These are phyloP conservation scores for Beta vulgaris DNA, from an alignment of 148 eudicot species.

Conservation along the genomic window DNA sequence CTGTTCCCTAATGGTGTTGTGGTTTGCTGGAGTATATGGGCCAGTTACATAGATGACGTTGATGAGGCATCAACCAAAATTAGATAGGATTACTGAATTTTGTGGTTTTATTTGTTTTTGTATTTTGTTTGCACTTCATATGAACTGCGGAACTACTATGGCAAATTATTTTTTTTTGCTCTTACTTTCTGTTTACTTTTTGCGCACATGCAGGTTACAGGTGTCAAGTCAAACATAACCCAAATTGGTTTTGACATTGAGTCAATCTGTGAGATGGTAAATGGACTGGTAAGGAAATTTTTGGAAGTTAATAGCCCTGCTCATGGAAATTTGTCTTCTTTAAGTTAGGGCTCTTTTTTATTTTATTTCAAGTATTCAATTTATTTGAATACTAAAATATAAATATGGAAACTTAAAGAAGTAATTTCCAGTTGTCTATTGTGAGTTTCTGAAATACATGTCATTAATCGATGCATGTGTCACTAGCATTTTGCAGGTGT, in stretches of 20 bases:
- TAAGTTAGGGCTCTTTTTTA: background rate
- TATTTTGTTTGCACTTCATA: background rate
- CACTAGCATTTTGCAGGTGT: background rate
- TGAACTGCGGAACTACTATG: background rate
- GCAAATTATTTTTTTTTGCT: background rate
- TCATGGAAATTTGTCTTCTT: background rate
- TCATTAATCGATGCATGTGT: conserved; percentile 4
- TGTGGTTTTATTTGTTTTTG: background rate
- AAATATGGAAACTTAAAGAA: too few relatives aligned
- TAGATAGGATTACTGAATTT: background rate
- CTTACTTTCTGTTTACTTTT: conserved; percentile 19
- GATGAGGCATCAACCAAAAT: background rate
- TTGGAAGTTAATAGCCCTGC: background rate
- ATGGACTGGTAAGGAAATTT: conserved; percentile 61
- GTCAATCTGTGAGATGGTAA: conserved; percentile 62
- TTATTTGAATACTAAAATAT: too few relatives aligned
- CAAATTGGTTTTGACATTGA: conserved; percentile 81
- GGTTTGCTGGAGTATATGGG: background rate
- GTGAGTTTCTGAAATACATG: too few relatives aligned
- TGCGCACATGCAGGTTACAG: conserved; percentile 57
- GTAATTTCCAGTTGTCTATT: too few relatives aligned
- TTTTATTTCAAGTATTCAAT: too few relatives aligned
- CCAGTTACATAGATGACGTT: background rate
- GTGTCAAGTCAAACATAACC: conserved; percentile 59
- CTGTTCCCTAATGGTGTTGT: too few relatives aligned